These are phyloP conservation scores for Leccinum pellstonianum DNA, from an alignment of 768 basidiomycete genomes.

Conservation along the genomic window DNA sequence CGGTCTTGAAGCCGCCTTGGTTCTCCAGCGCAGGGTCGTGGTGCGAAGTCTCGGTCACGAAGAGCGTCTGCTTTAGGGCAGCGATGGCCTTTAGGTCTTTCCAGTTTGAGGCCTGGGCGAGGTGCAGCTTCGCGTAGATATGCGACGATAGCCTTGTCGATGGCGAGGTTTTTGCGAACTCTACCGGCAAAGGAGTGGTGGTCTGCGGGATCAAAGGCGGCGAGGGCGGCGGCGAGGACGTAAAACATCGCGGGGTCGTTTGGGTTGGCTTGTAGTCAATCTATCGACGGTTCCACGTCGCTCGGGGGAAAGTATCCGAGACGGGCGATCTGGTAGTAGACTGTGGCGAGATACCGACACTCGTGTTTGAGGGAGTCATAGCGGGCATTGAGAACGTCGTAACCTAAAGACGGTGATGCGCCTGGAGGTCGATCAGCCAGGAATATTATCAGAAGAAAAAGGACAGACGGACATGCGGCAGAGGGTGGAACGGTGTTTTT, in stretches of 20 bases:
- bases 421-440: conserved; percentile 32
- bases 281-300: conserved; percentile 63
- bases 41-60: too few relatives aligned
- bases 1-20: too few relatives aligned
- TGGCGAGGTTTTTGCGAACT: conserved; percentile 49
- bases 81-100: conserved; percentile 37
- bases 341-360: conserved; percentile 44
- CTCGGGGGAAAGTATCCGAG: conserved; percentile 56
- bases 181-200: conserved; percentile 46
- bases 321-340: conserved; percentile 49
- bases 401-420: conserved; percentile 50
- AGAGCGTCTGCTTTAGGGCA: too few relatives aligned
- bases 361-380: conserved; percentile 75
- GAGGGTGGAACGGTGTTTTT: too few relatives aligned
- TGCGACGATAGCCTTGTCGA: conserved; percentile 44
- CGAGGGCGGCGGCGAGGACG: conserved; percentile 61
- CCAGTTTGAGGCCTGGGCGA: conserved; percentile 46
- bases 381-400: conserved; percentile 64
- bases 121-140: too few relatives aligned
- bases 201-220: conserved; percentile 65
- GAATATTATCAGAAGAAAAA: background rate
- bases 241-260: conserved; percentile 72
- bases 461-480: too few relatives aligned
- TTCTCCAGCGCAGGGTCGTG: too few relatives aligned
- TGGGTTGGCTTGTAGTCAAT: conserved; percentile 66